Evolutionary conservation across 2,329 filamentous ascomycete species (phyloP), one percentile per base, ranked within the genome.

Genomic region (Aspergillus sp.): DNA sequence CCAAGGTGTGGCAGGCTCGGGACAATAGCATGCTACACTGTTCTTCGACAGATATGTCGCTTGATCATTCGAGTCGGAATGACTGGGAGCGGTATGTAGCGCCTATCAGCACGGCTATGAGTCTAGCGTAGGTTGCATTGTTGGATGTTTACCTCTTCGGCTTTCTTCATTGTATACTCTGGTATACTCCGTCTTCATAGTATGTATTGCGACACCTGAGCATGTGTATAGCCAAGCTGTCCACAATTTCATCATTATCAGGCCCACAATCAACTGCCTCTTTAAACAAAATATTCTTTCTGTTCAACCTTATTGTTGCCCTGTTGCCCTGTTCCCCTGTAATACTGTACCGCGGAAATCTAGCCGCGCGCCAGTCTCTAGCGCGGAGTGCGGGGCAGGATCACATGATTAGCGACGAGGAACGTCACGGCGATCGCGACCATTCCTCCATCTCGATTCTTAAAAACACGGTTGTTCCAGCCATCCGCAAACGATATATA

Each of bases 1-100:
- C 68, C 7, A 73, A 71, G 40, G 65, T 76, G 7, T 76, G 73
- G 73, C 66, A 69, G 46, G 65, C 66, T 39, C 63, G 73, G 26
- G 72, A 76, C 43, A 50, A 60, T 30, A 59, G 63, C 39, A 49
- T 66, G 39, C 46, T 63, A 5, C 64, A 60, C 29, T 49, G 48
- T 6, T 43, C 48, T 5, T 27, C 52, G 7, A 53, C 50, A 4
- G 57, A 54, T 35, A 40, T 12, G 10, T 47, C 49, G 28, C 40
- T 47, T 9, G 43, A 46, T 26, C 29, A 36, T 43, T 51, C 49
- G 19, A 52, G 50, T 3, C 56, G 58, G 19, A 72, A 72, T 44
- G 69, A 72, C 45, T 72, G 69, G 69, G 68, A 68, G 46, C 60
- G 58, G 44, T 66, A 69, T 52, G 67, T 72, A 26, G 68, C 64